These are phyloP conservation scores for Linderniella brevidens DNA, from an alignment of 257 asterid species.

Conservation along the genomic window DNA sequence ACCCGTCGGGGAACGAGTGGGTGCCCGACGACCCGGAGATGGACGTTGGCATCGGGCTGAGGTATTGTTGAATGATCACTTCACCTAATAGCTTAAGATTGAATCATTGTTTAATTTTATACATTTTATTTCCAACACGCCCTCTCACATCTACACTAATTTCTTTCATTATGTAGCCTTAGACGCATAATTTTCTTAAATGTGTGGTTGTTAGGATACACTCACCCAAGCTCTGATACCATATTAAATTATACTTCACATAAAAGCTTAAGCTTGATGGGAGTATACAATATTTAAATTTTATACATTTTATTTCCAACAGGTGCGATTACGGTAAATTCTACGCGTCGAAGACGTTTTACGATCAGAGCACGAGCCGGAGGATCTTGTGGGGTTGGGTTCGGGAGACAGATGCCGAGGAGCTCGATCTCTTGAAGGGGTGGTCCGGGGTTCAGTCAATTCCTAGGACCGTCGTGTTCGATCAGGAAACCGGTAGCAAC, in stretches of 20 bases:
- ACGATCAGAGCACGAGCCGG: slow-evolving; percentile 16
- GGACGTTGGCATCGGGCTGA: slow-evolving; percentile 14
- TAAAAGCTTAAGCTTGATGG: too few species aligned
- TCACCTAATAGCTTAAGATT: too few species aligned
- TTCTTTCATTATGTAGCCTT: too few species aligned
- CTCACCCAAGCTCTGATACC: too few species aligned
- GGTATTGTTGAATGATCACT: neutral
- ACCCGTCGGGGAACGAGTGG: slow-evolving; percentile 6
- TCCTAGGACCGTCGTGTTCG: slow-evolving; percentile 30
- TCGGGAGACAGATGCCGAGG: slow-evolving; percentile 14
- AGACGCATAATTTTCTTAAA: too few species aligned
- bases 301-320: too few species aligned
- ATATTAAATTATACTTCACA: too few species aligned
- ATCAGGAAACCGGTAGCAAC: slow-evolving; percentile 27
- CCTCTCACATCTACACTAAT: too few species aligned
- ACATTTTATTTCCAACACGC: too few species aligned
- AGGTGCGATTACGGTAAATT: slow-evolving; percentile 27
- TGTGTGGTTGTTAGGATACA: too few species aligned
- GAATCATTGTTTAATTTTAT: too few species aligned
- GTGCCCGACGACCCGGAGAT: slow-evolving; percentile 14
- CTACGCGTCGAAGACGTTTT: slow-evolving; percentile 38
- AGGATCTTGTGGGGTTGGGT: slow-evolving; percentile 36
- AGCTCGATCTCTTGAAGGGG: slow-evolving; percentile 15
- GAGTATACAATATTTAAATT: too few species aligned
- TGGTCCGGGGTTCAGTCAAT: slow-evolving; percentile 26